Evolutionary conservation across 352 stramenopile species (phyloP).

Genomic region (Phytophthora idaei): DNA sequence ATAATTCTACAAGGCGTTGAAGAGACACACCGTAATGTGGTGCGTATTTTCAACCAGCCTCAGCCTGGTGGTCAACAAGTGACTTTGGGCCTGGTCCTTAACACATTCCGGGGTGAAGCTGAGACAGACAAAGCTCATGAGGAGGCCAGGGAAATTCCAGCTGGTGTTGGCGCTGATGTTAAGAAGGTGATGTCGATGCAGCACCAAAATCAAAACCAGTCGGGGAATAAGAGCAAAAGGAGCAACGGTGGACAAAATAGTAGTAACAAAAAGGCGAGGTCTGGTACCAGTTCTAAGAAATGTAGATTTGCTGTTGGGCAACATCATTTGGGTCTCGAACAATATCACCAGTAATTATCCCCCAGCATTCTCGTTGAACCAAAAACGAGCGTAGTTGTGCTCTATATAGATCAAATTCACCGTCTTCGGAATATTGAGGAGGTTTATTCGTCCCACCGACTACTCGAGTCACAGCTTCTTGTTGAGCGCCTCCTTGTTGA

Average conservation of each 20-base stretch:
- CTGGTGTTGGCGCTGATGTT: neutral
- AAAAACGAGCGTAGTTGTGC: neutral
- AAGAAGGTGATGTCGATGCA: neutral
- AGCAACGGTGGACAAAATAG: neutral
- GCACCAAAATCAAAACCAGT: neutral
- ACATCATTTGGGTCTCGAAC: neutral
- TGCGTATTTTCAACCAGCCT: neutral
- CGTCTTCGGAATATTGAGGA: neutral
- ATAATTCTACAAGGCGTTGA: conserved; percentile 1
- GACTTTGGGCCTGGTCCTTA: neutral
- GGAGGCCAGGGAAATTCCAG: neutral
- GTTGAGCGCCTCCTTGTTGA: neutral
- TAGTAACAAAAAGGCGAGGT: neutral
- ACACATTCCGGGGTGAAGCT: neutral
- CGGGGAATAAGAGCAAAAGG: neutral
- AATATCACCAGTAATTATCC: neutral
- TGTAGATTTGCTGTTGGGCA: neutral
- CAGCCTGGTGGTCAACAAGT: neutral
- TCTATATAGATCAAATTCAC: neutral
- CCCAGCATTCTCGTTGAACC: neutral
- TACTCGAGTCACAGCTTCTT: neutral
- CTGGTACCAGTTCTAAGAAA: no score
- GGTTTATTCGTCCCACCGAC: neutral
- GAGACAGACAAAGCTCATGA: neutral
- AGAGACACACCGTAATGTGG: neutral